Percentiles rank a stretch among this genome's conserved stretches.
Evolutionary conservation across 805 yeast genomes (phyloP).

Genomic region (Hanseniaspora lindneri): DNA sequence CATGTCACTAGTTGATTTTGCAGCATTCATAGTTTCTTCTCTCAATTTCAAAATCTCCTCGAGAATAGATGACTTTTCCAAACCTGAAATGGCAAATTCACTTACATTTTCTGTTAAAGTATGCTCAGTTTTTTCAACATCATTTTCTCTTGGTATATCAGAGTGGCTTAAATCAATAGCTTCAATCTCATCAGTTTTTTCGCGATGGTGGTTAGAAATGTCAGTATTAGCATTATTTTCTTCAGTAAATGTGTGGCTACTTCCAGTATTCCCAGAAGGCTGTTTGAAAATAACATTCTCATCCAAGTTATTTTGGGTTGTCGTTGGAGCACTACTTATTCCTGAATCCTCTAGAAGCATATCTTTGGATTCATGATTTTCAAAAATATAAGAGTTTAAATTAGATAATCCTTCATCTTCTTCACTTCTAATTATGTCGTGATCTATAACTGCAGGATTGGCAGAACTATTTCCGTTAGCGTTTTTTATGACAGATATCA

Average conservation of each 20-base stretch:
- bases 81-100: not conserved
- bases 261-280: not conserved
- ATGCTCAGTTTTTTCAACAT: not conserved
- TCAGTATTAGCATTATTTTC: not conserved
- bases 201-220: not conserved
- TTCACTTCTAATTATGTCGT: constrained; percentile 1
- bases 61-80: not conserved
- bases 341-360: too few relatives aligned
- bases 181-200: not conserved
- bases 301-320: not conserved
- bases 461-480: not conserved
- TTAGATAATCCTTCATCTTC: not conserved
- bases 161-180: not conserved
- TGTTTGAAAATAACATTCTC: not conserved
- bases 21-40: constrained; percentile 11
- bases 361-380: not conserved
- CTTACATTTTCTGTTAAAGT: not conserved
- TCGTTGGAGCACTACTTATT: not conserved
- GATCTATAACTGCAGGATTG: not conserved
- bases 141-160: not conserved
- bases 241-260: not conserved
- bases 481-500: not conserved
- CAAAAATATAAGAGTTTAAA: not conserved
- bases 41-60: constrained; percentile 8
- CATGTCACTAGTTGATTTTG: constrained; percentile 7